phyloP scores from a whole-genome alignment of 2,329 filamentous ascomycete species.

The Aspergillus melleus region DNA sequence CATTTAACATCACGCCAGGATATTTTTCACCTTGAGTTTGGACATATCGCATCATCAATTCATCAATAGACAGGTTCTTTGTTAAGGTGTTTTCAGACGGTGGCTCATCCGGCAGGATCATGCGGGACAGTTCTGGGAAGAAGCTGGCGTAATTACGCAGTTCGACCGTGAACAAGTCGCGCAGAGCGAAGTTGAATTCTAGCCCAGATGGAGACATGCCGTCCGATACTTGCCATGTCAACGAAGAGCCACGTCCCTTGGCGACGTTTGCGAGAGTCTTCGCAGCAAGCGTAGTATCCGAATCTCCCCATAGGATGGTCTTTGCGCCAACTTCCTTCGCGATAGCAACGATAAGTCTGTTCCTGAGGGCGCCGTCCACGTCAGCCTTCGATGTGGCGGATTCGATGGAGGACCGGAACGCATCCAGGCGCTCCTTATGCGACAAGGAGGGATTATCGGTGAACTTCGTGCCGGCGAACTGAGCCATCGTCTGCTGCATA shows the following conservation, averaged over 20 bases:
- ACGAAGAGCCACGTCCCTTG: constrained; percentile 80
- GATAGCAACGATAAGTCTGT: constrained; percentile 67
- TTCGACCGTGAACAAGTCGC: constrained; percentile 83
- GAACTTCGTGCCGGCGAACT: constrained; percentile 30
- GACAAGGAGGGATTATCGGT: constrained; percentile 29
- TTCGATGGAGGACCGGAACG: constrained; percentile 61
- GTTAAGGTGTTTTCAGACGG: constrained; percentile 37
- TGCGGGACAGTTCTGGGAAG: constrained; percentile 51
- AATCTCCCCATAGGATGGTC: constrained; percentile 78
- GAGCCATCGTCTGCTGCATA: constrained; percentile 32
- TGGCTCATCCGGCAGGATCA: constrained; percentile 47
- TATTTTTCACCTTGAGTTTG: constrained; percentile 80
- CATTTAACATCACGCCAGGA: constrained; percentile 89
- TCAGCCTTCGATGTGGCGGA: constrained; percentile 77
- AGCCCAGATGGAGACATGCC: constrained; percentile 61
- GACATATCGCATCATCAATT: constrained; percentile 88
- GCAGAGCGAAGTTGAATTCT: constrained; percentile 73
- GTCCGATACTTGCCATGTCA: constrained; percentile 81
- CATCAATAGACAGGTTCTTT: constrained; percentile 78
- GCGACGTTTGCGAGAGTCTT: constrained; percentile 83
- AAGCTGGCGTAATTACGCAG: constrained; percentile 64
- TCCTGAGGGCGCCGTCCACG: constrained; percentile 67
- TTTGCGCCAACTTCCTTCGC: constrained; percentile 63
- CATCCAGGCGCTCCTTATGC: constrained; percentile 51
- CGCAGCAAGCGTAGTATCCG: constrained; percentile 83